Conservation (phyloP, 2,329 filamentous ascomycete genomes). For the Rhexocercosporidium sp. region DNA sequence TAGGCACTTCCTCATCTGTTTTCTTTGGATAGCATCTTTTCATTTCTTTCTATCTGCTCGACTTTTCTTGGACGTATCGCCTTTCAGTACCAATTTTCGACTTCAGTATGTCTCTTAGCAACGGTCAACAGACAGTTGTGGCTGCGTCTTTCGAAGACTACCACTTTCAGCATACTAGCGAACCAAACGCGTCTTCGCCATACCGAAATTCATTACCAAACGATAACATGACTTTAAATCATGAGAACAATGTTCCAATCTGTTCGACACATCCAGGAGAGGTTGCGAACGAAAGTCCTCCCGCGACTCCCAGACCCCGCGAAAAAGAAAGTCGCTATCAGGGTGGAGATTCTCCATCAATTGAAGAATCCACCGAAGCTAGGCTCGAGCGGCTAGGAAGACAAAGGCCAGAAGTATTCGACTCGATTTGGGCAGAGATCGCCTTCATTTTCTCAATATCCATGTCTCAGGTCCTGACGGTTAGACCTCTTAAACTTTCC, state of each 20-base stretch:
- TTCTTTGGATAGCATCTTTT: slow-evolving; percentile 1
- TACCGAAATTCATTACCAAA: neutral
- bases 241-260: neutral
- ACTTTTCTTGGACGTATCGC: neutral
- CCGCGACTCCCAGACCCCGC: slow-evolving; percentile 14
- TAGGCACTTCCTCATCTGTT: neutral
- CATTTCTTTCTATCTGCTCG: neutral
- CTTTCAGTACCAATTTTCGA: neutral
- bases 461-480: slow-evolving; percentile 62
- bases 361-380: slow-evolving; percentile 40
- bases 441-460: slow-evolving; percentile 65
- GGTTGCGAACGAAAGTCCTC: slow-evolving; percentile 13
- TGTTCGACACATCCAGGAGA: slow-evolving; percentile 9
- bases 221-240: neutral
- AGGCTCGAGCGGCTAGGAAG: slow-evolving; percentile 61
- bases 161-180: neutral
- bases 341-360: slow-evolving; percentile 12
- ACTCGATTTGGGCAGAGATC: slow-evolving; percentile 56
- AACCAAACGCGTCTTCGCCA: neutral
- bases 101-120: neutral
- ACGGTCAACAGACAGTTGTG: neutral
- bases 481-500: slow-evolving; percentile 38
- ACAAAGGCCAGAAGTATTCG: slow-evolving; percentile 59
- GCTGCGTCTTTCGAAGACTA: neutral
- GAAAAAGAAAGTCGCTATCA: slow-evolving; percentile 23